Percentiles rank a stretch among this genome's conserved stretches.
These are phyloP conservation scores for Scortechinia acanthostroma DNA, from an alignment of 2,329 filamentous ascomycete genomes.

Conservation along the genomic window DNA sequence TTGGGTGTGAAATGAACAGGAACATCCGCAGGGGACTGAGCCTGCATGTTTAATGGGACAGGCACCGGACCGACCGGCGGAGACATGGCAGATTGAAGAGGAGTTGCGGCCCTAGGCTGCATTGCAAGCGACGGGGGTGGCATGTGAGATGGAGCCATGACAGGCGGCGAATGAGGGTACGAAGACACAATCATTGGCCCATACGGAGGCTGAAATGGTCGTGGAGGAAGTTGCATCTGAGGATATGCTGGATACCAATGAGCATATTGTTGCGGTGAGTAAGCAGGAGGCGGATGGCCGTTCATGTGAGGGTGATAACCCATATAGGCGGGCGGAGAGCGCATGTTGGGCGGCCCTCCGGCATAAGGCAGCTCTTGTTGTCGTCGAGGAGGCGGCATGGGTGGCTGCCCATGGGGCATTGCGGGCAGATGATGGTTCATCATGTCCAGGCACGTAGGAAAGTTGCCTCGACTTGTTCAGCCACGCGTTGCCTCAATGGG, in stretches of 20 bases:
- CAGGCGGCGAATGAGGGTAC: not conserved
- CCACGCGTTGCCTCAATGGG: not conserved
- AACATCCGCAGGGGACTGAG: not conserved
- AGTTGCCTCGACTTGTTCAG: not conserved
- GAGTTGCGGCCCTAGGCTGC: not conserved
- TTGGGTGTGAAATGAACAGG: not conserved
- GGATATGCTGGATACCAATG: not conserved
- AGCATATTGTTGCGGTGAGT: not conserved
- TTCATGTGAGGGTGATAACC: not conserved
- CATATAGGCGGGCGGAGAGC: conserved; percentile 1
- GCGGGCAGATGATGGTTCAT: conserved; percentile 1
- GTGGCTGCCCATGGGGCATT: conserved; percentile 2
- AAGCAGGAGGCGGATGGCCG: not conserved
- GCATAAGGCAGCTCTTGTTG: not conserved
- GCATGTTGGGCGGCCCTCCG: not conserved
- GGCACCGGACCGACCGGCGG: not conserved
- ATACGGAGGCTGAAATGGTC: not conserved
- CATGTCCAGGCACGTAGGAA: not conserved
- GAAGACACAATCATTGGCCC: conserved; percentile 2
- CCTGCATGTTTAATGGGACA: not conserved
- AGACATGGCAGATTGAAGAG: not conserved
- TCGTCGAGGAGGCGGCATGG: not conserved
- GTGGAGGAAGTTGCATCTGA: conserved; percentile 1
- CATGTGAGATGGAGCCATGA: not conserved
- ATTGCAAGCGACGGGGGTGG: not conserved